phyloP scores from a whole-genome alignment of 495 filamentous ascomycete species.

The Aspergillus nidulans region DNA sequence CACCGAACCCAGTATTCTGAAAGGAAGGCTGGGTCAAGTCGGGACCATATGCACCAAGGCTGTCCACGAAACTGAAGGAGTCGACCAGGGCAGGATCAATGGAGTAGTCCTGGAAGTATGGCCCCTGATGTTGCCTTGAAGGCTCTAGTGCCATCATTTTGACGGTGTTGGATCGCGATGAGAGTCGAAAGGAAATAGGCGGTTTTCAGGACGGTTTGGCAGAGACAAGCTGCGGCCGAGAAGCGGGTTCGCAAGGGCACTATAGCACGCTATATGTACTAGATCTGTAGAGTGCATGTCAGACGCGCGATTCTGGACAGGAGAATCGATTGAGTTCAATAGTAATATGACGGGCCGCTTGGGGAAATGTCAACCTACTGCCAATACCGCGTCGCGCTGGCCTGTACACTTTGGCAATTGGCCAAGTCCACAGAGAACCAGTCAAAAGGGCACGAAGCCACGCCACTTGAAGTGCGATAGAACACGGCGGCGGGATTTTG shows the following conservation, averaged over 20 bases:
- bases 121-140: conserved; percentile 29
- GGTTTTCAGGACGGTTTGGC: conserved; percentile 15
- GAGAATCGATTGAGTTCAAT: conserved; percentile 5
- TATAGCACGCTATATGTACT: conserved; percentile 2
- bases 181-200: conserved; percentile 29
- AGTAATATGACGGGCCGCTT: conserved; percentile 14
- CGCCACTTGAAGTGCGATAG: not conserved
- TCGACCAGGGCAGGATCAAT: conserved; percentile 36
- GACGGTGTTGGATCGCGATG: conserved; percentile 10
- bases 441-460: not conserved
- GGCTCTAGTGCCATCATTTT: conserved; percentile 41
- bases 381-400: not conserved
- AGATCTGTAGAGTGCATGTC: conserved; percentile 11
- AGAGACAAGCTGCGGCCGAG: conserved; percentile 11
- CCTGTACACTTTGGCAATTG: not conserved
- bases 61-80: conserved; percentile 31
- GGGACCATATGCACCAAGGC: conserved; percentile 24
- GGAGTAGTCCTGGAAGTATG: conserved; percentile 33
- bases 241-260: not conserved
- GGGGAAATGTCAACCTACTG: conserved; percentile 7
- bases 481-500: too few species aligned
- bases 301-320: not conserved
- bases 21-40: conserved; percentile 24
- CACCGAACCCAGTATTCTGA: conserved; percentile 27
- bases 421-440: not conserved